Base-by-base conservation (phyloP, 2,329 filamentous ascomycete genomes). In the Triangularia setosa region DNA sequence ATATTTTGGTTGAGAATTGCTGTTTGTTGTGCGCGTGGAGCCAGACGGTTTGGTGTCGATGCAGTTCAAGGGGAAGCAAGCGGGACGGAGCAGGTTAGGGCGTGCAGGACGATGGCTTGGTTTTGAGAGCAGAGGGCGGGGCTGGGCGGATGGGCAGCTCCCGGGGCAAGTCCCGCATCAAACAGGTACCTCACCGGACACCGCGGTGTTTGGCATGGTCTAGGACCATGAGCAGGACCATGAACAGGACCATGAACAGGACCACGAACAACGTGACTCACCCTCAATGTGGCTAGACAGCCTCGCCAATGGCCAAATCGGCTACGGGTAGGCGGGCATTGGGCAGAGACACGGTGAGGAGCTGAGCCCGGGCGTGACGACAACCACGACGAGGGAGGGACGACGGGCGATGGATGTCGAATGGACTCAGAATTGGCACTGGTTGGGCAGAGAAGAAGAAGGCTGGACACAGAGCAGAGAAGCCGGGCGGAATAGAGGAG, bases 271-370 rank as follows among this genome's bases (percentile, higher is more conserved):
- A 53, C 67, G 59, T 71, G 70, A 71, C 56, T 71, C 70, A 70
- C 69, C 16, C 65, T 66, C 33, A 21, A 66, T 65, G 40, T 63
- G 64, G 66, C 64, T 69, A 68, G 66, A 57, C 65, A 70, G 70
- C 69, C 70, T 68, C 63, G 64, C 27, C 48, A 61, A 59, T 28
- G 23, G 62, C 63, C 61, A 54, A 63, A 69, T 65, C 53, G 58
- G 54, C 25, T 40, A n/a, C 23, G 33, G 33, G 33, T 52, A 18
- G 64, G 66, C 65, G 68, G 66, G 69, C 64, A 67, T 70, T 70
- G 70, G 70, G 70, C 70, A 66, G 65, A 44, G 61, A 65, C 68
- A 66, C 58, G 68, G 66, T 69, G 67, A 28, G 24, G 35, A 55
- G 52, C 23, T 55, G 52, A 55, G 40, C 40, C 40, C 40, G 40